A percentile compares a stretch with the other conserved stretches of the same genome.
Evolutionary conservation across 2,329 filamentous ascomycete species (phyloP).

Genomic region (Talaromyces sp.): DNA sequence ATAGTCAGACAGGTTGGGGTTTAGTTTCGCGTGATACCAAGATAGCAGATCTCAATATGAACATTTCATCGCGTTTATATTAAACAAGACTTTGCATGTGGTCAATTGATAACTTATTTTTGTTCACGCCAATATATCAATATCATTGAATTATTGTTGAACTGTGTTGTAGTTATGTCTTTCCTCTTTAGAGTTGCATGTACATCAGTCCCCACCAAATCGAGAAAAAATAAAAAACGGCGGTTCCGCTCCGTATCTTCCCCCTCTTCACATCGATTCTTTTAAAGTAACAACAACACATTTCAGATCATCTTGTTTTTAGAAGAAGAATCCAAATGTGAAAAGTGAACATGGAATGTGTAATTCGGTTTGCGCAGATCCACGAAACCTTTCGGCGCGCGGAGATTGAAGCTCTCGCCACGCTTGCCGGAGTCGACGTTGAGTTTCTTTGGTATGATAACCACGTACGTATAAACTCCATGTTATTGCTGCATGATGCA

Average conservation of each 20-base stretch:
- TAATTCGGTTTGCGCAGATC: constrained; percentile 82
- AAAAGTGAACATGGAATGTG: constrained; percentile 57
- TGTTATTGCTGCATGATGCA: neutral
- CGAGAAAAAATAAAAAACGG: neutral
- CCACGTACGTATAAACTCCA: constrained; percentile 52
- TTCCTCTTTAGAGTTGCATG: neutral
- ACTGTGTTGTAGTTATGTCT: neutral
- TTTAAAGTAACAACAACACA: neutral
- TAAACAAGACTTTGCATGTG: too few species aligned
- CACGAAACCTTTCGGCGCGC: constrained; percentile 87
- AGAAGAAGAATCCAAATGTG: neutral
- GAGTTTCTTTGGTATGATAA: constrained; percentile 69
- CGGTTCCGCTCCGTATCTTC: neutral
- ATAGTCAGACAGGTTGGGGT: neutral
- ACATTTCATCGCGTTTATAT: neutral
- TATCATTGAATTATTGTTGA: neutral
- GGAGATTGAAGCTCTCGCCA: constrained; percentile 76
- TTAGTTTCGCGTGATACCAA: neutral
- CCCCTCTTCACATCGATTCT: neutral
- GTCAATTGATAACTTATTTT: neutral
- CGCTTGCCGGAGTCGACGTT: constrained; percentile 60
- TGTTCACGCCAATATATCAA: neutral
- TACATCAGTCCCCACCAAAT: neutral
- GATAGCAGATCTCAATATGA: neutral
- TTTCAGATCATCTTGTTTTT: neutral